Evolutionary conservation across 2,329 filamentous ascomycete species (phyloP).

Genomic region (Blastomyces percursus): DNA sequence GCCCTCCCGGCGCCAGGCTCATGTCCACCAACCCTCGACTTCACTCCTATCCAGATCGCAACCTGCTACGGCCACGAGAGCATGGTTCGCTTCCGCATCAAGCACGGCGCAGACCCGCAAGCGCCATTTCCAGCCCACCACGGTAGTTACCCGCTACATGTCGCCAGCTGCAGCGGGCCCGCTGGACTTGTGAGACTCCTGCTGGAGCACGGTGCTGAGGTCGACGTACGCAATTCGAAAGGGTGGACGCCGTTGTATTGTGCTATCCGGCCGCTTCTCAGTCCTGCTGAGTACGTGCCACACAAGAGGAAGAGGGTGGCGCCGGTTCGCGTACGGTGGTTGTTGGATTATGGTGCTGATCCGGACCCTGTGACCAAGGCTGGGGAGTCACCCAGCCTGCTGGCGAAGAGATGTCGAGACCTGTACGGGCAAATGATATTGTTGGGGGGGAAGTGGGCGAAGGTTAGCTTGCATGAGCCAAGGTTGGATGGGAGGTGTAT

Average conservation of each 20-base stretch:
- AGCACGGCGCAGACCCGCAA: constrained; percentile 14
- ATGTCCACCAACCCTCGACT: background rate
- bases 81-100: constrained; percentile 20
- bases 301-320: background rate
- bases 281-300: background rate
- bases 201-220: background rate
- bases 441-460: background rate
- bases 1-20: background rate
- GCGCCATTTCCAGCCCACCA: background rate
- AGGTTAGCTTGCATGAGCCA: background rate
- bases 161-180: background rate
- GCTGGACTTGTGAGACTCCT: background rate
- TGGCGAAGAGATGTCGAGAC: background rate
- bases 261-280: background rate
- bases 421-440: background rate
- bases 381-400: background rate
- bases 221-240: background rate
- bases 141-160: background rate
- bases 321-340: background rate
- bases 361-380: background rate
- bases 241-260: constrained; percentile 1
- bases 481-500: background rate
- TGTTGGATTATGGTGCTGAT: constrained; percentile 3
- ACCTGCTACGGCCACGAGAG: constrained; percentile 15
- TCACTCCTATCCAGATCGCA: constrained; percentile 19